Evolutionary conservation across 1,284 basidiomycete species (phyloP).

Genomic region (Butyriboletus pseudospeciosus): DNA sequence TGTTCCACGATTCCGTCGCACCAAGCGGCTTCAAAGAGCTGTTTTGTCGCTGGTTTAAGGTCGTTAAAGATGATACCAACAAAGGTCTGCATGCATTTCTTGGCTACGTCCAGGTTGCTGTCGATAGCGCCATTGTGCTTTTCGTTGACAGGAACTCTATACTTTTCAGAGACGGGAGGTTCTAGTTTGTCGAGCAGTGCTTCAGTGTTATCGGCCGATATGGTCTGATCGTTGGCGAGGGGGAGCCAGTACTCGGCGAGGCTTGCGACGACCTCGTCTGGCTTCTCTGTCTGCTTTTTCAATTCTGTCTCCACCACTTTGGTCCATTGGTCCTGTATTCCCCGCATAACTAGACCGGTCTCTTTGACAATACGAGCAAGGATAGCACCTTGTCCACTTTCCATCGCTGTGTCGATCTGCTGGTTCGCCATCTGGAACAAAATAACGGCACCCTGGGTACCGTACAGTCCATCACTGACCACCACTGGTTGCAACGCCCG

Average conservation of each 20-base stretch:
- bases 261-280: conserved; percentile 84
- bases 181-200: conserved; percentile 82
- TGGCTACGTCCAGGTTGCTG: conserved; percentile 96
- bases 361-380: conserved; percentile 89
- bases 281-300: conserved; percentile 83
- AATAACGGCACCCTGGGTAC: conserved; percentile 89
- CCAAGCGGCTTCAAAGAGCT: conserved; percentile 83
- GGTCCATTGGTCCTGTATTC: conserved; percentile 88
- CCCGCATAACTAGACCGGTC: conserved; percentile 83
- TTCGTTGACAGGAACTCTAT: conserved; percentile 78
- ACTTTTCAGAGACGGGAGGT: conserved; percentile 90
- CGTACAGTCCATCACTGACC: conserved; percentile 86
- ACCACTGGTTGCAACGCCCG: conserved; percentile 85
- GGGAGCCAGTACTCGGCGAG: conserved; percentile 96
- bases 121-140: conserved; percentile 94
- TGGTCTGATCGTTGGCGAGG: conserved; percentile 98
- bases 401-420: conserved; percentile 91
- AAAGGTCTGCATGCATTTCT: conserved; percentile 91
- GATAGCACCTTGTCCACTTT: conserved; percentile 93
- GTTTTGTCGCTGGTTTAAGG: conserved; percentile 82
- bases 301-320: conserved; percentile 81
- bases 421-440: conserved; percentile 99
- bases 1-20: conserved; percentile 83
- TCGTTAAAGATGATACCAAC: conserved; percentile 97
- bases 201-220: conserved; percentile 92